Conservation (phyloP, 352 stramenopile genomes). For the Nothophytophthora sp. region DNA sequence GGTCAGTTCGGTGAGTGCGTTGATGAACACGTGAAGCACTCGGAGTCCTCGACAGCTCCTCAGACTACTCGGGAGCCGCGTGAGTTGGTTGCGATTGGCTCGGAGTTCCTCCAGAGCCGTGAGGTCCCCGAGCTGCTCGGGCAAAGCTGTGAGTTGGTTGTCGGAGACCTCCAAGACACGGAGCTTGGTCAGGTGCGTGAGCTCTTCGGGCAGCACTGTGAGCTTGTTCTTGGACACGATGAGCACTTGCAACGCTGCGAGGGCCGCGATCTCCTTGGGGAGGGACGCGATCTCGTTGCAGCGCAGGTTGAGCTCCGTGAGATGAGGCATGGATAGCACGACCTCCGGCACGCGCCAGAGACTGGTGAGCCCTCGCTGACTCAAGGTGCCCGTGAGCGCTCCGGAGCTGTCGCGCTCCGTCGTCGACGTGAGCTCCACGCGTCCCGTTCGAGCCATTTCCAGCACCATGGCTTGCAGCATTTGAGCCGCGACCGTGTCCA, state of each 20-base stretch:
- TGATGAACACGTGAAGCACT: conserved; percentile 83
- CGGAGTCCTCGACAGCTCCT: conserved; percentile 45
- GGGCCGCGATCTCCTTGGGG: conserved; percentile 56
- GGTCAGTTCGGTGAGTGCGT: conserved; percentile 53
- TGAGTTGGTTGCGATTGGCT: conserved; percentile 57
- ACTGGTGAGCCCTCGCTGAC: conserved; percentile 40
- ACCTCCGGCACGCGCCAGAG: conserved; percentile 56
- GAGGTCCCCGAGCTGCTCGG: conserved; percentile 50
- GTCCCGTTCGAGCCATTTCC: conserved; percentile 49
- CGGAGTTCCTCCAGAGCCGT: conserved; percentile 52
- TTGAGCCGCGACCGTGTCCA: conserved; percentile 30
- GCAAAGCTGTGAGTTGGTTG: conserved; percentile 59
- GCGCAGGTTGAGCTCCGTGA: conserved; percentile 65
- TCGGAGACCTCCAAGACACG: conserved; percentile 50
- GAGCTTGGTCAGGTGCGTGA: conserved; percentile 52
- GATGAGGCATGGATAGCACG: conserved; percentile 55
- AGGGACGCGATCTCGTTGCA: conserved; percentile 66
- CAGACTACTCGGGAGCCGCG: conserved; percentile 50
- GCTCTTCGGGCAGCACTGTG: conserved; percentile 36
- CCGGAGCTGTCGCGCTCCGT: conserved; percentile 40
- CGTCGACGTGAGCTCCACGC: conserved; percentile 65
- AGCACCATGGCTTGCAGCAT: conserved; percentile 43
- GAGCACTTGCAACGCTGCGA: conserved; percentile 47
- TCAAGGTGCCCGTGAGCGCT: conserved; percentile 49
- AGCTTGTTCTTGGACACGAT: conserved; percentile 71